These are phyloP conservation scores for Suillus paluster DNA, from an alignment of 768 basidiomycete species.

Conservation along the genomic window DNA sequence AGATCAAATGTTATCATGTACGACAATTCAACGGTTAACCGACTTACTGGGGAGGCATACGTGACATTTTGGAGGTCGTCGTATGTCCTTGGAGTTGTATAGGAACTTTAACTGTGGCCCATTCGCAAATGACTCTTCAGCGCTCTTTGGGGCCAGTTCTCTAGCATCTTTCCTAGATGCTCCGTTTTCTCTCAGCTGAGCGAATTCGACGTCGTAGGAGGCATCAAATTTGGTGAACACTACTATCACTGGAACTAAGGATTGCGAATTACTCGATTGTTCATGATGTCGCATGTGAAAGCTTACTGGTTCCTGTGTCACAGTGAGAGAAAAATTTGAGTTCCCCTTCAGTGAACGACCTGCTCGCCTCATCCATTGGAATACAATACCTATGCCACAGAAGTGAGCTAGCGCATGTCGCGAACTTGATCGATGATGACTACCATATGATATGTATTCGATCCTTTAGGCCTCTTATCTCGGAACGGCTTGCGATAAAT, in stretches of 20 bases:
- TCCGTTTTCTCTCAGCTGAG: conserved; percentile 16
- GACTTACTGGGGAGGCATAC: neutral
- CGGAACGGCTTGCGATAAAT: no score
- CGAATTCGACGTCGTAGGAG: conserved; percentile 25
- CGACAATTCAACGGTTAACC: neutral
- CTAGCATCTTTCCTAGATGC: no score
- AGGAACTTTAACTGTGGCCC: no score
- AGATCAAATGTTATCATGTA: neutral
- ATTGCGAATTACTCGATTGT: neutral
- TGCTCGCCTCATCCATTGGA: conserved; percentile 24
- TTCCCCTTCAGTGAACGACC: conserved; percentile 35
- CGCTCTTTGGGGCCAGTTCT: no score
- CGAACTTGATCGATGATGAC: conserved; percentile 5
- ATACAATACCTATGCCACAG: conserved; percentile 43
- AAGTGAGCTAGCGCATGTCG: neutral
- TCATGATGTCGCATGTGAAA: neutral
- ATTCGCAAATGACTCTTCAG: no score
- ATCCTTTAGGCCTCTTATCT: conserved; percentile 19
- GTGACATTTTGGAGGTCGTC: no score
- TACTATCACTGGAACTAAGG: conserved; percentile 41
- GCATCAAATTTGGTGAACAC: conserved; percentile 45
- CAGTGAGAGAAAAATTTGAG: no score
- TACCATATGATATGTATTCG: conserved; percentile 47
- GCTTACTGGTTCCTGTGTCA: conserved; percentile 15
- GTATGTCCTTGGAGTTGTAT: no score